phyloP scores from a whole-genome alignment of 371 early-diverging fungal genomes.

The Entomophthora muscae region DNA sequence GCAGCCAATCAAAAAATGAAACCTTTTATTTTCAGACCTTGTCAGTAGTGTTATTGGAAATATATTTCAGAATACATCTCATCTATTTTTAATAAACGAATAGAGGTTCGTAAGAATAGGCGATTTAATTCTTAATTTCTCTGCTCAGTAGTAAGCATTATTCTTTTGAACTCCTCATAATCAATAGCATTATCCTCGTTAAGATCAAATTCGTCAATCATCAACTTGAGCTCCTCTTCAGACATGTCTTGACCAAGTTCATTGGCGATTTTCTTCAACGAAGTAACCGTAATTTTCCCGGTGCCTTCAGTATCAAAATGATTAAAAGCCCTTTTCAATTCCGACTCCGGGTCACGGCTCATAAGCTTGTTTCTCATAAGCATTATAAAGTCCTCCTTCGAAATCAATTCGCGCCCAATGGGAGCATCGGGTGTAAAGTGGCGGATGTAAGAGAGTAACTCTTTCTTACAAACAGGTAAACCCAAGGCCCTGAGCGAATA shows the following conservation, averaged over 20 bases:
- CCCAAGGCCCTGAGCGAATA: background rate
- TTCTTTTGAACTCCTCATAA: background rate
- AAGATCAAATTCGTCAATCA: constrained; percentile 70
- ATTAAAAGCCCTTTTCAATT: constrained; percentile 54
- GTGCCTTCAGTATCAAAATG: constrained; percentile 50
- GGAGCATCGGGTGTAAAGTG: background rate
- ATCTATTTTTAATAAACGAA: no score
- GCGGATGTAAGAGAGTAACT: background rate
- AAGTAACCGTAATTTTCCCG: constrained; percentile 37
- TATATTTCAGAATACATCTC: no score
- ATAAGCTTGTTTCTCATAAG: background rate
- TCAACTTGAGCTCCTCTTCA: constrained; percentile 53
- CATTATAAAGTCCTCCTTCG: background rate
- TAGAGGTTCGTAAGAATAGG: no score
- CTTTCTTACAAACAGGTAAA: background rate
- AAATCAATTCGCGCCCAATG: background rate
- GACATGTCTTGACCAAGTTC: constrained; percentile 57
- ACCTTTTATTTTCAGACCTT: no score
- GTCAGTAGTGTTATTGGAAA: no score
- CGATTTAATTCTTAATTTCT: background rate
- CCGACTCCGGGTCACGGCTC: constrained; percentile 36
- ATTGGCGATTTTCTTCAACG: constrained; percentile 43
- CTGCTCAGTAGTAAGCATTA: background rate
- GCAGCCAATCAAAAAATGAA: no score
- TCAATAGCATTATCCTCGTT: constrained; percentile 36